These are phyloP conservation scores for Dryas octopetala DNA, from an alignment of 306 rosid genomes.

Conservation along the genomic window DNA sequence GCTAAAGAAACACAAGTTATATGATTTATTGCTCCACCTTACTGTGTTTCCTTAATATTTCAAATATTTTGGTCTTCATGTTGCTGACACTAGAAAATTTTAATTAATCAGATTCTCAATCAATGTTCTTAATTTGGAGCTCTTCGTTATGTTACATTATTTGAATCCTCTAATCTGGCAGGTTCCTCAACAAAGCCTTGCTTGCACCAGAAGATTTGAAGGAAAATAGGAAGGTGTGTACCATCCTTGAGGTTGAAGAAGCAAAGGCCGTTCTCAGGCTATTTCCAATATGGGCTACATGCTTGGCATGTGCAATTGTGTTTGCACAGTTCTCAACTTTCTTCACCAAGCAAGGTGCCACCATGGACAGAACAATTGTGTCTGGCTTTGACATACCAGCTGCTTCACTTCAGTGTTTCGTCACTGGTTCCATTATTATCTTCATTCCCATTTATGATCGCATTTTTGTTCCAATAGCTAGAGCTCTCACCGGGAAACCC, in stretches of 20 bases:
- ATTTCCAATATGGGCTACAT: slow-evolving; percentile 36
- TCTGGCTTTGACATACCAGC: slow-evolving; percentile 40
- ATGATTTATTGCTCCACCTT: no score
- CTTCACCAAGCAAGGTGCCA: slow-evolving; percentile 48
- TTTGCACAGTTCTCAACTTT: slow-evolving; percentile 40
- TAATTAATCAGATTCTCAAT: no score
- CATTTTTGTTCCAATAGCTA: slow-evolving; percentile 43
- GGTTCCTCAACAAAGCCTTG: slow-evolving; percentile 43
- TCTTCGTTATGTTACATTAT: no score
- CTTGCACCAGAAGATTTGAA: slow-evolving; percentile 13
- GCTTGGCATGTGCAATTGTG: slow-evolving; percentile 33
- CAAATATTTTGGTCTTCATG: no score
- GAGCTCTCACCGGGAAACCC: slow-evolving; percentile 42
- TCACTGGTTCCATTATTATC: slow-evolving; percentile 18
- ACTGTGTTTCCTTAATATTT: no score
- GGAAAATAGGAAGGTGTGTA: slow-evolving; percentile 16
- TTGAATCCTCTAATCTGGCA: not conserved
- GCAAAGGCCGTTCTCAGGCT: slow-evolving; percentile 41
- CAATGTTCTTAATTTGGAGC: no score
- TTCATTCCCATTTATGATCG: slow-evolving; percentile 50
- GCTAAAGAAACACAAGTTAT: no score
- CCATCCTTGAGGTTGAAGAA: slow-evolving; percentile 36
- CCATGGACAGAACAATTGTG: slow-evolving; percentile 42
- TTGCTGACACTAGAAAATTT: no score
- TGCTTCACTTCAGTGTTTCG: slow-evolving; percentile 52